Evolutionary conservation across 345 rosid species (phyloP), one percentile per base, ranked within the genome.

Genomic region (Camelina sativa): DNA sequence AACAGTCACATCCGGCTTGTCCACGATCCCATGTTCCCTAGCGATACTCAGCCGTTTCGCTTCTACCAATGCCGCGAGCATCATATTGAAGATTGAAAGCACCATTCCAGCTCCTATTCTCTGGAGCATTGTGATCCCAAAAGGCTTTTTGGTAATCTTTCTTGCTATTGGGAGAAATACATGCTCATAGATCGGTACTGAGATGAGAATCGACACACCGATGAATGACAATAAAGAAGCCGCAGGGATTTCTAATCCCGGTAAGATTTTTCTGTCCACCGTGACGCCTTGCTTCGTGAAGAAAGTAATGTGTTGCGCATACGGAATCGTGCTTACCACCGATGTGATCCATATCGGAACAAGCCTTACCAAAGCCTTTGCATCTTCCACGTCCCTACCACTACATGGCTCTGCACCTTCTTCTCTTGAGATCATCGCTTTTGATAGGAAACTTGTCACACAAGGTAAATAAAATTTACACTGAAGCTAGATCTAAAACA

Each of bases 221-320:
- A 81, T 73, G 8, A 93, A 65, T 51, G 86, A 81, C 60, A 84
- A 86, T 25, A 93, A 87, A 4, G 89, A 85, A 9, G 93, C 97
- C 0, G 98, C 84, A 0, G 96, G 88, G 22, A 91, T 55, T 19
- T 71, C 71, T 56, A 93, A 84, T 38, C 80, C 63, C 13, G 87
- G 79, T 11, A 86, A 88, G 38, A 87, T 76, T 12, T 84, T 65
- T 50, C 88, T 74, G 72, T 63, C 32, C 80, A 93, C 84, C 9
- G 93, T 86, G 65, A 83, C 80, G 11, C 86, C 97, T 83, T 93
- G 97, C 82, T 91, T 91, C 46, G 86, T 84, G 85, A 82, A 93
- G 72, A 88, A 89, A 0, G 97, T 93, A 57, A 84, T 84, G 51
- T 70, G 59, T 65, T 89, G 98, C 56, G 84, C 85, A 8, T 85